These are phyloP conservation scores for Pseudogymnoascus sp. DNA, from an alignment of 2,329 filamentous ascomycete species.

Conservation along the genomic window DNA sequence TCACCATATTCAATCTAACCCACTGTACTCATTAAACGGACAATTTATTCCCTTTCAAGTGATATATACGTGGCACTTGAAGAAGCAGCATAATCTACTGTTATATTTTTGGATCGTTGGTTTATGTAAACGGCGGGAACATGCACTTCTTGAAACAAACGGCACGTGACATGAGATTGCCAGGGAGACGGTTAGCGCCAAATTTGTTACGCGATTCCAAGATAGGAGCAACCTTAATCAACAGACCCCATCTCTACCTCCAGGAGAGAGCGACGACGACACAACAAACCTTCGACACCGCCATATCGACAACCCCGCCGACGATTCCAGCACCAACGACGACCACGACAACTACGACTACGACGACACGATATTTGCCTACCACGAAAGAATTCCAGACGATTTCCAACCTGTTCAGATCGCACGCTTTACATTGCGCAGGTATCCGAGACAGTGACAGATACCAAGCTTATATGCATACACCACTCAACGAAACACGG, in stretches of 20 bases:
- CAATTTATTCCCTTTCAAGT: background rate
- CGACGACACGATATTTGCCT: background rate
- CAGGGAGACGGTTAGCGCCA: slow-evolving; percentile 7
- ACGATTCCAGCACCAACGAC: background rate
- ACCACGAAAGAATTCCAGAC: background rate
- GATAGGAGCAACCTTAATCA: slow-evolving; percentile 7
- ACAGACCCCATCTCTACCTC: slow-evolving; percentile 3
- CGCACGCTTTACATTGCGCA: background rate
- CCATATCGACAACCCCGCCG: slow-evolving; percentile 7
- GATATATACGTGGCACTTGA: background rate
- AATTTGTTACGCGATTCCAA: slow-evolving; percentile 7
- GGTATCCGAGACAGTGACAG: background rate
- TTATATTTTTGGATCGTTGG: background rate
- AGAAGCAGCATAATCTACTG: background rate
- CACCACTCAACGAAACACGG: background rate
- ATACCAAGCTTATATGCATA: slow-evolving; percentile 3
- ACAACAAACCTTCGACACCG: slow-evolving; percentile 8
- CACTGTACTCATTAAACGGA: background rate
- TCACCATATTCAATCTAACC: background rate
- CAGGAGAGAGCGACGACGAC: slow-evolving; percentile 6
- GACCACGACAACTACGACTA: slow-evolving; percentile 6
- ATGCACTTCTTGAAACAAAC: background rate
- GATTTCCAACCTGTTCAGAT: background rate
- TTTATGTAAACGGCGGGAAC: background rate
- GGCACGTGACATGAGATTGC: background rate